A percentile compares a stretch with the other conserved stretches of the same genome.
Evolutionary conservation across 495 filamentous ascomycete genomes (phyloP).

Genomic region (Trichoderma reesei): DNA sequence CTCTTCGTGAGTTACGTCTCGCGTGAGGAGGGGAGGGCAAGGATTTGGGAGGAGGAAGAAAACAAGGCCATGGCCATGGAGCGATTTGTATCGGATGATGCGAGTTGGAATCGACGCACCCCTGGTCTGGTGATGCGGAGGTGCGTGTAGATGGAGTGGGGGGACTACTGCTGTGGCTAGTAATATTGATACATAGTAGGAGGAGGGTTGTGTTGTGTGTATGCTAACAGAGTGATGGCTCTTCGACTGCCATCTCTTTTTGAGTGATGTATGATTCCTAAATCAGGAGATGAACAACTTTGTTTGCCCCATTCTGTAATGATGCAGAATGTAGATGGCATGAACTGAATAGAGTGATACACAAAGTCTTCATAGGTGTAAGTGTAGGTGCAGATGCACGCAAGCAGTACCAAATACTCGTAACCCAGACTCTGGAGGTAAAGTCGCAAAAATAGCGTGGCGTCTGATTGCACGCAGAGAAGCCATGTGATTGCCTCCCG

Average conservation of each 20-base stretch:
- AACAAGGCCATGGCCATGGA: neutral
- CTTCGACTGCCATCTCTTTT: too few relatives aligned
- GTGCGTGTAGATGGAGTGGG: neutral
- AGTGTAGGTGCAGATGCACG: too few relatives aligned
- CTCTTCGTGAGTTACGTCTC: too few relatives aligned
- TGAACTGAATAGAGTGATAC: too few relatives aligned
- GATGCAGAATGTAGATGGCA: too few relatives aligned
- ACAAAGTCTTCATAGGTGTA: too few relatives aligned
- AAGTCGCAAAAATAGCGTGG: neutral
- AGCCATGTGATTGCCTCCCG: neutral
- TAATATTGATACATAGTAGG: neutral
- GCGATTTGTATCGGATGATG: neutral
- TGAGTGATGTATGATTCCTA: too few relatives aligned
- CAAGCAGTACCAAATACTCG: neutral
- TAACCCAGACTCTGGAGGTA: neutral
- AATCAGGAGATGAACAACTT: too few relatives aligned
- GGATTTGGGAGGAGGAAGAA: neutral
- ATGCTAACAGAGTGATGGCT: too few relatives aligned
- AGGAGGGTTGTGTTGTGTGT: neutral
- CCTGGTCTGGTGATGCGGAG: slow-evolving; percentile 6
- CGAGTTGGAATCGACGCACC: neutral
- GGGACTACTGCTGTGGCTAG: neutral
- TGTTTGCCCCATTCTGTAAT: too few relatives aligned
- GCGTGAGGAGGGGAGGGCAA: too few relatives aligned
- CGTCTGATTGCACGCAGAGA: neutral